These are phyloP conservation scores for Exutisphaerella laricina DNA, from an alignment of 2,329 filamentous ascomycete genomes.

Conservation along the genomic window DNA sequence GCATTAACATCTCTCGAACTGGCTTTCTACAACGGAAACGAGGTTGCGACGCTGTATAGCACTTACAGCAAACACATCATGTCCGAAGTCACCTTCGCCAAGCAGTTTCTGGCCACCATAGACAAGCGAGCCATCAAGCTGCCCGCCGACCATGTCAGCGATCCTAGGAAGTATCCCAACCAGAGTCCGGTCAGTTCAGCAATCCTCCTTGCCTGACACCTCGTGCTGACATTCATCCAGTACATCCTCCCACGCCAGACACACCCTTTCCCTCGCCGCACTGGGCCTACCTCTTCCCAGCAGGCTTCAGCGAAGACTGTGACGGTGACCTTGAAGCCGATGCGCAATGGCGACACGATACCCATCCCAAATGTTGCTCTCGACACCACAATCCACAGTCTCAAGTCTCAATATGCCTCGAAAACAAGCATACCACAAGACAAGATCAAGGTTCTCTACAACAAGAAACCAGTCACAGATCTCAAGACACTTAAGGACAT, in stretches of 20 bases:
- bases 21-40: slow-evolving; percentile 6
- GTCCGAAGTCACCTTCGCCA: slow-evolving; percentile 57
- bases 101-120: slow-evolving; percentile 72
- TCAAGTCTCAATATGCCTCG: slow-evolving; percentile 65
- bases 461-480: slow-evolving; percentile 70
- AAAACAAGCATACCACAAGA: slow-evolving; percentile 60
- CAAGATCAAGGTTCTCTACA: slow-evolving; percentile 79
- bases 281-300: slow-evolving; percentile 39
- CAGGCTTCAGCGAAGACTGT: slow-evolving; percentile 35
- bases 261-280: slow-evolving; percentile 46
- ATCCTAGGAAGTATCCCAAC: slow-evolving; percentile 70
- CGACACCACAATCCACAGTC: slow-evolving; percentile 68
- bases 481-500: slow-evolving; percentile 32
- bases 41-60: slow-evolving; percentile 24
- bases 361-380: slow-evolving; percentile 56
- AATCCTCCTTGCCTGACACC: background rate
- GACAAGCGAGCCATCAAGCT: slow-evolving; percentile 76
- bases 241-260: slow-evolving; percentile 65
- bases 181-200: slow-evolving; percentile 62
- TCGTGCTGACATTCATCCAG: slow-evolving; percentile 38
- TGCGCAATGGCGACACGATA: slow-evolving; percentile 65
- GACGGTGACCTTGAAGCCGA: slow-evolving; percentile 64
- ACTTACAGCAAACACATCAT: slow-evolving; percentile 58
- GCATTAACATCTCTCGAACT: slow-evolving; percentile 5
- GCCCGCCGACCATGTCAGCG: slow-evolving; percentile 83